phyloP scores from a whole-genome alignment of 495 filamentous ascomycete genomes.

The Tricharina praecox region DNA sequence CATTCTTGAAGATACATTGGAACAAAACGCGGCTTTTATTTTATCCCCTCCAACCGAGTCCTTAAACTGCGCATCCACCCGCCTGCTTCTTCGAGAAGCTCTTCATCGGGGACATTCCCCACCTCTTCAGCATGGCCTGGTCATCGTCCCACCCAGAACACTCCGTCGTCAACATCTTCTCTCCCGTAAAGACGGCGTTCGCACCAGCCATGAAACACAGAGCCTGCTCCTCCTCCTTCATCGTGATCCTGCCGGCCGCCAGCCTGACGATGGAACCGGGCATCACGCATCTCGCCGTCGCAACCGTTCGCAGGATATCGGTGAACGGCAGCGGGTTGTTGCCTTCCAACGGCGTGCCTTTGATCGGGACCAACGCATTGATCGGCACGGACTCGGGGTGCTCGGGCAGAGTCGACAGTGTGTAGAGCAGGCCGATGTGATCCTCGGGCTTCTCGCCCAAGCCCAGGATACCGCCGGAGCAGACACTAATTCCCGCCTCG shows the following conservation, averaged over 20 bases:
- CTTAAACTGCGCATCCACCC: too few relatives aligned
- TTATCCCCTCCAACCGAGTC: neutral
- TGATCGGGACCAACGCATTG: conserved; percentile 71
- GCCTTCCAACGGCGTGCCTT: conserved; percentile 64
- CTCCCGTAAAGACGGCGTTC: conserved; percentile 77
- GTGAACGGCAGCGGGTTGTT: conserved; percentile 53
- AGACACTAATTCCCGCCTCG: conserved; percentile 70
- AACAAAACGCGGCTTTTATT: too few relatives aligned
- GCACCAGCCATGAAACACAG: conserved; percentile 72
- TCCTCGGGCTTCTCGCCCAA: conserved; percentile 59
- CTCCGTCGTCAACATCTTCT: conserved; percentile 81
- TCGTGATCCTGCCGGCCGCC: conserved; percentile 59
- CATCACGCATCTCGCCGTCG: conserved; percentile 61
- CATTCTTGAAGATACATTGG: too few relatives aligned
- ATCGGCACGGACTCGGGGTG: conserved; percentile 78
- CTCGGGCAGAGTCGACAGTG: conserved; percentile 51
- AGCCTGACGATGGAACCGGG: conserved; percentile 66
- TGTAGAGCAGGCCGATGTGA: conserved; percentile 62
- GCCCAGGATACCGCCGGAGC: conserved; percentile 66
- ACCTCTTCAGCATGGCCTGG: conserved; percentile 55
- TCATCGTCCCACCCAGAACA: conserved; percentile 83
- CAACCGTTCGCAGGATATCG: conserved; percentile 52
- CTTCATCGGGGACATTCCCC: conserved; percentile 58
- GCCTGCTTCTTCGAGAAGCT: conserved; percentile 30
- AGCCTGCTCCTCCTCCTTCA: conserved; percentile 68